Base-by-base conservation (phyloP, 1,139 yeast genomes). In the Hansenula lynferdii region DNA sequence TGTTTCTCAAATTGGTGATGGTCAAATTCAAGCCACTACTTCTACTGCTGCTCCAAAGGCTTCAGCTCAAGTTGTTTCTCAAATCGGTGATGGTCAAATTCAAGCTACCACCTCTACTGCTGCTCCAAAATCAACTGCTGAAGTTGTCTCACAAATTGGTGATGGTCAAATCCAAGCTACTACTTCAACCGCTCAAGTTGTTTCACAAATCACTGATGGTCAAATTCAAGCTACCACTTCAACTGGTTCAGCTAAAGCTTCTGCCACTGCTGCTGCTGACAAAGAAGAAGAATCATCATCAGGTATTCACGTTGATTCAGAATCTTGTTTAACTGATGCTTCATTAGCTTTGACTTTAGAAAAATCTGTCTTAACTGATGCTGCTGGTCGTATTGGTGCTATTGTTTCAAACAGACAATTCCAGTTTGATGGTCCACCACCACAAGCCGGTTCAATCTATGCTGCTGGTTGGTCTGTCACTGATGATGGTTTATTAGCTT, bases 351-450 rank as follows among this genome's bases (percentile, higher is more conserved):
- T 83, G 72, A 64, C 67, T 26, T 73, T 83, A 57, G 60, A 68
- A 36, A 71, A 58, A 36, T 67, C 77, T 52, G 56, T 78, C 45
- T 70, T 83, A 62, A 73, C 70, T 32, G 92, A 83, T 58, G 58
- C 73, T 39, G 51, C 65, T 42, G 86, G 86, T 44, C 80, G 92
- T 77, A 67, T 83, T 50, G 92, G 92, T 58, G 77, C 89, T 43
- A 82, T 83, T 64, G 92, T 83, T 55, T 84, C 90, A 47, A 82
- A 82, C 80, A 77, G 83, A 70, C 92, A 83, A 71, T 82, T 83
- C 82, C 92, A 83, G 70, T 83, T 83, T 57, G 92, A 83, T 60
- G 92, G 92, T 63, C 94, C 92, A 53, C 89, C 90, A 66, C 92
- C 92, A 57, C 94, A 84, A 73, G 90, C 92, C 43, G 94, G 94